Evolutionary conservation across 2,329 filamentous ascomycete species (phyloP), one percentile per base, ranked within the genome.

Genomic region (Ramichloridium luteum): DNA sequence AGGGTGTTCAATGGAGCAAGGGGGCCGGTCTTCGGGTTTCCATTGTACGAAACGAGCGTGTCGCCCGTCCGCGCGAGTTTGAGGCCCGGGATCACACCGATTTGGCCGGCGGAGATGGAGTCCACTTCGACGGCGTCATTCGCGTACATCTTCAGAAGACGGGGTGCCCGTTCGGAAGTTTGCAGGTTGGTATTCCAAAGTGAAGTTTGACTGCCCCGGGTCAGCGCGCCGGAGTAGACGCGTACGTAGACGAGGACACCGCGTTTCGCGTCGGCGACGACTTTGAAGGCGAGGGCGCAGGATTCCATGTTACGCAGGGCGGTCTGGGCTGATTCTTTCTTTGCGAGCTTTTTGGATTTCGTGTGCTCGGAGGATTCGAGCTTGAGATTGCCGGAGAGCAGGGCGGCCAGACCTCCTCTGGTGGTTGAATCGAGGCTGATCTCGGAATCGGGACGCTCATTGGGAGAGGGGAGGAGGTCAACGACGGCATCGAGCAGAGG

Each of bases 61-160:
- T 98, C 90, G 2, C 90, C 90, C 1, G 90, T 98, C 22, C 90
- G 72, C n/a, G 88, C 80, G 47, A 80, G 72, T 53, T 93, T 94
- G 12, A 96, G 69, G 0, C 88, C 90, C 10, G 81, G 77, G 30
- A 98, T 78, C 3, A 93, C 90, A 17, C 90, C 90, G 38, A 98
- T 98, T 52, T 96, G 86, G 1, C 90, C 90, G 0, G 83, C 74
- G 3, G 74, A 65, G 22, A 98, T 80, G 16, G 77, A 72, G 13
- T 78, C 72, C 13, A 96, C 77, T 41, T 94, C 85, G 11, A 92
- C 72, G 0, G 86, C 80, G 50, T 92, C 82, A 20, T 77, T 78
- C 30, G 84, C 90, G 38, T 90, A 92, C 63, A 96, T 92, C 44
- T 86, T 85, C 34, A 94, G 62, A 20, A 96, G 70, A 3, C 80